These are phyloP conservation scores for Sanghuangporus baumii DNA, from an alignment of 1,284 basidiomycete species.

Conservation along the genomic window DNA sequence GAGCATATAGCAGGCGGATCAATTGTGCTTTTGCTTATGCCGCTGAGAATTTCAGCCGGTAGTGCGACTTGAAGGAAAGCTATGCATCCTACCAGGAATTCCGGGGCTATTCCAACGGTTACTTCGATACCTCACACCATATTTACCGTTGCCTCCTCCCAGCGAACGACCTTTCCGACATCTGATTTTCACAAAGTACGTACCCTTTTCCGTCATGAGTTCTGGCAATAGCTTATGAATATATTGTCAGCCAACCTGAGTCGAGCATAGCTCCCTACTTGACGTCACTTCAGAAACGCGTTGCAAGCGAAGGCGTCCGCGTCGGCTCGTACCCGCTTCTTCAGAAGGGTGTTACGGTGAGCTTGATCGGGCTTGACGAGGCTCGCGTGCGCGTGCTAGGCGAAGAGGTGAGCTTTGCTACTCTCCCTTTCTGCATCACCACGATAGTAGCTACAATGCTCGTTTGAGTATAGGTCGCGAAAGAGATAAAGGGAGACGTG, in stretches of 20 bases:
- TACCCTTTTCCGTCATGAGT: slow-evolving; percentile 8
- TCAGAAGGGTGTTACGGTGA: slow-evolving; percentile 48
- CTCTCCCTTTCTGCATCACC: neutral
- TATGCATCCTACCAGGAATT: slow-evolving; percentile 90
- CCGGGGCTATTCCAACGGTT: slow-evolving; percentile 81
- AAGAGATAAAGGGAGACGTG: slow-evolving; percentile 14
- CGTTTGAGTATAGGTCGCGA: slow-evolving; percentile 4
- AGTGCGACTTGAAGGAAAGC: slow-evolving; percentile 73
- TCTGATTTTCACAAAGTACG: slow-evolving; percentile 74
- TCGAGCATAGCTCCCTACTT: slow-evolving; percentile 88
- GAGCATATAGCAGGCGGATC: slow-evolving; percentile 23
- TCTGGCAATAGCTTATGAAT: slow-evolving; percentile 1
- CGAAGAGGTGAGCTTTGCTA: slow-evolving; percentile 45
- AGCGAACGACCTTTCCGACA: slow-evolving; percentile 66
- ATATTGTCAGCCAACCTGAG: slow-evolving; percentile 57
- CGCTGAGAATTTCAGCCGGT: slow-evolving; percentile 53
- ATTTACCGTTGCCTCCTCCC: slow-evolving; percentile 70
- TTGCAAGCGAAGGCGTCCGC: slow-evolving; percentile 73
- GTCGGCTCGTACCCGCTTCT: slow-evolving; percentile 79
- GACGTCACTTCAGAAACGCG: slow-evolving; percentile 68
- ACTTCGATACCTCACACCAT: slow-evolving; percentile 64
- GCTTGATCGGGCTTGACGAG: slow-evolving; percentile 72
- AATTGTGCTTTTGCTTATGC: too few species aligned
- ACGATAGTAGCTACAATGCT: neutral
- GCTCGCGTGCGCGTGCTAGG: slow-evolving; percentile 49